Evolutionary conservation across 768 basidiomycete species (phyloP).

Genomic region (Plicaturopsis crispa): DNA sequence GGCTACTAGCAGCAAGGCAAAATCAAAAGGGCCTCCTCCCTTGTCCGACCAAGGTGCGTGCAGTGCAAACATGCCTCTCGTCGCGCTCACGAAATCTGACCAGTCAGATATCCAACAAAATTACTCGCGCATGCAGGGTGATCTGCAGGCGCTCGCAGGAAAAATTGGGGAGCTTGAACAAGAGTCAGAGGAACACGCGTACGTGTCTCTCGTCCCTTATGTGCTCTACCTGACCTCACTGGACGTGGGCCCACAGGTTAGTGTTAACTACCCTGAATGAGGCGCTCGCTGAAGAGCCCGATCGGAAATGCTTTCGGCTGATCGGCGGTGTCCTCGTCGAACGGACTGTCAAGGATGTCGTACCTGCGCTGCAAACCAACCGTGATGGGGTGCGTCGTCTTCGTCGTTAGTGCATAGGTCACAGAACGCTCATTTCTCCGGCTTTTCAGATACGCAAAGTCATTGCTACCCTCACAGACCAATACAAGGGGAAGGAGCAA

Average conservation of each 20-base stretch:
- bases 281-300: conserved; percentile 71
- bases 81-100: conserved; percentile 28
- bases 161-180: conserved; percentile 96
- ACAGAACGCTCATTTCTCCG: conserved; percentile 10
- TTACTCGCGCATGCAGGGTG: conserved; percentile 77
- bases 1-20: conserved; percentile 46
- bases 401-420: conserved; percentile 2
- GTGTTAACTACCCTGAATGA: conserved; percentile 86
- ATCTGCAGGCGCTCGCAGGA: conserved; percentile 83
- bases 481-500: conserved; percentile 84
- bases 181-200: conserved; percentile 95
- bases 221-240: no score
- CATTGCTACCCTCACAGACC: conserved; percentile 67
- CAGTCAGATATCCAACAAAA: conserved; percentile 80
- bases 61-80: conserved; percentile 5
- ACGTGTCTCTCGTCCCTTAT: conserved; percentile 16
- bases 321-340: conserved; percentile 96
- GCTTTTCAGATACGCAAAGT: conserved; percentile 70
- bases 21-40: conserved; percentile 46
- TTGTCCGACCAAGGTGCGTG: conserved; percentile 69
- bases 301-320: conserved; percentile 92
- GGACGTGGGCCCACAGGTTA: conserved; percentile 65
- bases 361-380: conserved; percentile 86
- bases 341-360: conserved; percentile 90
- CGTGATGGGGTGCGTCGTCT: conserved; percentile 63